These are phyloP conservation scores for Aciculosporium take DNA, from an alignment of 2,329 filamentous ascomycete genomes.

Conservation along the genomic window DNA sequence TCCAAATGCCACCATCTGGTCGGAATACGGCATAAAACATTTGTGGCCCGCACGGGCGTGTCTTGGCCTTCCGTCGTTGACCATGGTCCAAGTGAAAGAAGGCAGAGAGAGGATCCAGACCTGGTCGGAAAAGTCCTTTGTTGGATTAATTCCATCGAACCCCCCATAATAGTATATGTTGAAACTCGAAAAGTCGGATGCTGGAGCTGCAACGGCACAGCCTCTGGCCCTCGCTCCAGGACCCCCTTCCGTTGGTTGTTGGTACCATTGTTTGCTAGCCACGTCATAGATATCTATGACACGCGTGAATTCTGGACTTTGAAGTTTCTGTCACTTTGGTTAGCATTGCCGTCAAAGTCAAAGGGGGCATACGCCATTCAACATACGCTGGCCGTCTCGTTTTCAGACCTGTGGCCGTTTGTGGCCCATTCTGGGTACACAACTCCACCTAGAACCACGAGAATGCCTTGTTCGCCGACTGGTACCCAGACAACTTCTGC, in stretches of 20 bases:
- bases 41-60: slow-evolving; percentile 58
- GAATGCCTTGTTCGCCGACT: slow-evolving; percentile 58
- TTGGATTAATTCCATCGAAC: slow-evolving; percentile 38
- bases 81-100: slow-evolving; percentile 61
- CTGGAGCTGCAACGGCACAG: slow-evolving; percentile 61
- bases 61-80: slow-evolving; percentile 29
- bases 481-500: slow-evolving; percentile 62
- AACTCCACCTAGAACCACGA: slow-evolving; percentile 67
- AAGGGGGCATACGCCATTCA: not conserved
- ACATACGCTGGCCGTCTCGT: slow-evolving; percentile 21
- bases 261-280: slow-evolving; percentile 49
- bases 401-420: slow-evolving; percentile 12
- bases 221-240: slow-evolving; percentile 48
- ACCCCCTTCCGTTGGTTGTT: slow-evolving; percentile 49
- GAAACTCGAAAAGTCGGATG: slow-evolving; percentile 57
- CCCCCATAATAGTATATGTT: slow-evolving; percentile 81
- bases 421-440: slow-evolving; percentile 39
- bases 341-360: not conserved
- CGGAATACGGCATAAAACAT: slow-evolving; percentile 61
- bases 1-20: slow-evolving; percentile 67
- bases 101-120: slow-evolving; percentile 74
- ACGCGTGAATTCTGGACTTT: slow-evolving; percentile 57
- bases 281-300: slow-evolving; percentile 68
- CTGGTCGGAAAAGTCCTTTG: slow-evolving; percentile 39
- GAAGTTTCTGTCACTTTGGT: slow-evolving; percentile 30